Percentiles rank a stretch among this genome's conserved stretches.
Conservation (phyloP, 2,329 filamentous ascomycete species). For the Trichoderma sp. region DNA sequence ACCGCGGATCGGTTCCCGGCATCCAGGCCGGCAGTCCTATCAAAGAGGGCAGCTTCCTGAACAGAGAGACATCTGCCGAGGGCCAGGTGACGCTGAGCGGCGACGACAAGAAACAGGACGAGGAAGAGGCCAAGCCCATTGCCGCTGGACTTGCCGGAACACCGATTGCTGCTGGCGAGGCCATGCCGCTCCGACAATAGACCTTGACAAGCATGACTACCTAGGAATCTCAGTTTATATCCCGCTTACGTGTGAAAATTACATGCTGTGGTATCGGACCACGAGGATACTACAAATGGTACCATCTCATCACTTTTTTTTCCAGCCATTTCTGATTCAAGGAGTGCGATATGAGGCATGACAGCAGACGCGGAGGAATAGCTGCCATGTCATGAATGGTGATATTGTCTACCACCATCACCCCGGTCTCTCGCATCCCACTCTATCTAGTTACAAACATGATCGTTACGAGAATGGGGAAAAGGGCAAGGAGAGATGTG, state of each 20-base stretch:
- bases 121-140: conserved; percentile 3
- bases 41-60: conserved; percentile 86
- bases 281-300: background rate
- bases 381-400: conserved; percentile 1
- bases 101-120: conserved; percentile 11
- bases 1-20: conserved; percentile 47
- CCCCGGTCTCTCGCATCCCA: background rate
- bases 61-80: conserved; percentile 76
- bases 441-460: background rate
- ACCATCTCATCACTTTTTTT: background rate
- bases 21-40: conserved; percentile 74
- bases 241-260: background rate
- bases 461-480: background rate
- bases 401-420: background rate
- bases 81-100: conserved; percentile 37
- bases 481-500: background rate
- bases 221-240: background rate
- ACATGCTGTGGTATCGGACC: background rate
- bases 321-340: background rate
- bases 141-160: conserved; percentile 12
- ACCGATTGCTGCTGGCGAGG: conserved; percentile 13
- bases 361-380: background rate
- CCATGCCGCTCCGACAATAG: conserved; percentile 22
- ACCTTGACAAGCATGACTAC: background rate
- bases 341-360: background rate